Evolutionary conservation across 768 basidiomycete genomes (phyloP).

Genomic region (Hemileccinum rubropunctum): DNA sequence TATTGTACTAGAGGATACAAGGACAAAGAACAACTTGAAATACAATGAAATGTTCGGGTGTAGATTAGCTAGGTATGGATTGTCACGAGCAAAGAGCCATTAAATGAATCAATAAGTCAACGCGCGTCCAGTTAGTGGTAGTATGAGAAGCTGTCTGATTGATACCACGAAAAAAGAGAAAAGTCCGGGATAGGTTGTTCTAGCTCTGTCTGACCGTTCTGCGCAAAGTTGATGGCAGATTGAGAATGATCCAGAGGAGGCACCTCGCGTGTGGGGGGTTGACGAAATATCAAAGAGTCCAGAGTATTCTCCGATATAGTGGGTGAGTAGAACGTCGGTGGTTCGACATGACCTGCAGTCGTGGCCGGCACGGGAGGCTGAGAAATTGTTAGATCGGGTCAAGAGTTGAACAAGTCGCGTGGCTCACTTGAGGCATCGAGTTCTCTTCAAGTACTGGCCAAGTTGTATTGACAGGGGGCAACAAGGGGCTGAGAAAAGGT

Average conservation of each 20-base stretch:
- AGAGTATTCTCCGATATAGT: background rate
- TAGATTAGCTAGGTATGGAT: conserved; percentile 18
- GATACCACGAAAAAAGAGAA: conserved; percentile 23
- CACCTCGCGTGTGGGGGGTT: background rate
- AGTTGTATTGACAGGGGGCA: conserved; percentile 22
- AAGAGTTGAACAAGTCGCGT: background rate
- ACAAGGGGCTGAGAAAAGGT: conserved; percentile 29
- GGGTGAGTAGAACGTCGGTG: background rate
- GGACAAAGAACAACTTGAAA: conserved; percentile 2
- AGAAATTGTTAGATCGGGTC: conserved; percentile 1
- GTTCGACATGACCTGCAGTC: conserved; percentile 1
- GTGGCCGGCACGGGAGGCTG: conserved; percentile 5
- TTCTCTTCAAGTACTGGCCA: background rate
- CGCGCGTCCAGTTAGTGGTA: conserved; percentile 16
- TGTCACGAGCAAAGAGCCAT: conserved; percentile 1
- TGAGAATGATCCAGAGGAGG: conserved; percentile 8
- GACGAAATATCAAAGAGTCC: conserved; percentile 2
- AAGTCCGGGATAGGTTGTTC: conserved; percentile 14
- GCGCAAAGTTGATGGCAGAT: conserved; percentile 14
- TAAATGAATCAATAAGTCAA: conserved; percentile 31
- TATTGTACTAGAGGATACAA: conserved; percentile 15
- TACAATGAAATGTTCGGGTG: conserved; percentile 19
- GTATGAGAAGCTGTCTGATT: conserved; percentile 20
- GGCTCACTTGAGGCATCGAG: conserved; percentile 13
- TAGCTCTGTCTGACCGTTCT: background rate